Evolutionary conservation across 2,329 filamentous ascomycete genomes (phyloP).

Genomic region (Claviceps cyperi): DNA sequence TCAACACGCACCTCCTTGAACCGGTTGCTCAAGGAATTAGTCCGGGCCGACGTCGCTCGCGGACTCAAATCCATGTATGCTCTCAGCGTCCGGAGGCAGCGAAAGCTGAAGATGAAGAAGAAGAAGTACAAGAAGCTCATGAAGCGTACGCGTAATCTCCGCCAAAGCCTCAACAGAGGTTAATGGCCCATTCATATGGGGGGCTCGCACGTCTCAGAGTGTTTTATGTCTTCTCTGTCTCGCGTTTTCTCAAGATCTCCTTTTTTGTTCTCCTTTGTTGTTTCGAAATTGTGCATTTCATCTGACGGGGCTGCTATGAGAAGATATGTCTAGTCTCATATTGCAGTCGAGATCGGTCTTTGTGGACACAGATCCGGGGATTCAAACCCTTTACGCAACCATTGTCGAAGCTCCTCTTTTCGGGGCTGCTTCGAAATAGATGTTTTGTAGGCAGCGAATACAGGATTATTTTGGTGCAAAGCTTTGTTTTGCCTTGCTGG

Average conservation of each 20-base stretch:
- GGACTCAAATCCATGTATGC: constrained; percentile 50
- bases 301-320: constrained; percentile 9
- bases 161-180: constrained; percentile 66
- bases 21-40: constrained; percentile 52
- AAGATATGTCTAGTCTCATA: constrained; percentile 19
- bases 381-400: no score
- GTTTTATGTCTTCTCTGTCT: background rate
- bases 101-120: constrained; percentile 99
- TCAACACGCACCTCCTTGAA: constrained; percentile 46
- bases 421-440: no score
- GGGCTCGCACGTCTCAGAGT: background rate
- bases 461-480: no score
- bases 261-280: background rate
- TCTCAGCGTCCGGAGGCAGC: constrained; percentile 82
- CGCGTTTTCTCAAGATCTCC: background rate
- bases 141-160: constrained; percentile 76
- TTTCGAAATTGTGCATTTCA: constrained; percentile 9
- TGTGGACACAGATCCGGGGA: constrained; percentile 11
- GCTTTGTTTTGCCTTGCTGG: no score
- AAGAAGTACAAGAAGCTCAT: constrained; percentile 99
- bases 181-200: constrained; percentile 20
- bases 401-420: no score
- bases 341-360: constrained; percentile 13
- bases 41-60: constrained; percentile 41
- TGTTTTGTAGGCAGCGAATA: no score